Base-by-base conservation (phyloP, 192 early-diverging fungal genomes). In the Diversispora eburnea region DNA sequence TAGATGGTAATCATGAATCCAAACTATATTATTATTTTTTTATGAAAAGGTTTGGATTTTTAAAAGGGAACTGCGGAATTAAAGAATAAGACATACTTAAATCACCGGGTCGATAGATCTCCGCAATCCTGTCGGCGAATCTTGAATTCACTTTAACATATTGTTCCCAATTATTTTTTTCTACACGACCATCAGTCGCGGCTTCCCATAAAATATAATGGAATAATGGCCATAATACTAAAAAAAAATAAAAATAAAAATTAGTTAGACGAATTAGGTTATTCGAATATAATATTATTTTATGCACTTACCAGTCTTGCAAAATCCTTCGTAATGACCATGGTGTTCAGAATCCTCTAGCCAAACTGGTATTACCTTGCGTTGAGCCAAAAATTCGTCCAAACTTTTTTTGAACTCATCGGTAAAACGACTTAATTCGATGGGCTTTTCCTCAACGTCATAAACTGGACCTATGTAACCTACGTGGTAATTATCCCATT, bases 1-100 rank as follows among this genome's bases (percentile, higher is more conserved):
- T 20, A 99, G 81, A 75, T 99, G 97, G 77, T 99, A 99, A 82
- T 99, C 97, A 77, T 99, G 96, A 74, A 99, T 88, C 97, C 97
- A 99, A 62, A 99, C 92, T 81, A 92, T 84, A 77, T 90, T 20
- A 22, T 20, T 22, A 58, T 49, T 5, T 42, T 22, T 17, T 22
- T 48, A 48, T 25, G 12, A 39, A 66, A 7, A 49, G 12, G 19
- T 19, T 45, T 66, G 19, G 3, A 2, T 42, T 48, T 67, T 49
- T 65, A 46, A 51, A 67, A 73, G 76, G 55, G 68, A 76, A 43
- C 19, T 46, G 10, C 12, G 39, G 45, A 48, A 68, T 3, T 55
- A 20, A 71, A 57, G 10, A 65, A n/a, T 25, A 56, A 43, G 41
- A 61, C 81, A 80, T 84, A 93, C 92, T 84, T 67, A 93, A 82